Base-by-base conservation (phyloP, 2,329 filamentous ascomycete species). In the Aureobasidium musti region DNA sequence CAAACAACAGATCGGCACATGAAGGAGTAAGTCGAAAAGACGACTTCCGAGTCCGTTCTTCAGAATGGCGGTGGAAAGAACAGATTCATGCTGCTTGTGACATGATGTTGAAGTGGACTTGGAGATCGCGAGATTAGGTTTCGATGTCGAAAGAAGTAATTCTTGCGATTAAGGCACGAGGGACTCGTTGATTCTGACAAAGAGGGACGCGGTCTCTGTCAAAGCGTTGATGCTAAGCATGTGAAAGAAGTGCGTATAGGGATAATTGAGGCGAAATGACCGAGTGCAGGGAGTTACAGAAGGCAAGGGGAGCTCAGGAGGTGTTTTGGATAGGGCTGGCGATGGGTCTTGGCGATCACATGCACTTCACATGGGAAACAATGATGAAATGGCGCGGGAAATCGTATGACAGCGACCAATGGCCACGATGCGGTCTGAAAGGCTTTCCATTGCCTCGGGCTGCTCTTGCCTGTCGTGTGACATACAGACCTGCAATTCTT, bases 401-500 rank as follows among this genome's bases (percentile, higher is more conserved):
- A 53, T 63, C 60, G 43, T 53, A 63, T 49, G 60, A 63, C 47
- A 53, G 47, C 60, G 14, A 63, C 60, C 45, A 63, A 63, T 63
- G 47, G 60, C 59, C 30, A 28, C 11, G 2, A 3, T 23, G 30
- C 21, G 17, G 11, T 23, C 43, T 35, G n/a, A 60, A 63, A 53
- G 47, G 23, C 47, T 53, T 43, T 52, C 59, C 57, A 49, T 45
- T 35, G 59, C 59, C 59, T 63, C 59, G 59, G 59, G 26, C 26
- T 60, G 43, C 43, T 33, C 17, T 50, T 19, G 33, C 59, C 59
- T 63, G 59, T 63, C 59, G 59, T 63, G 59, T 63, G 47, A 63
- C 60, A 14, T 39, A 2, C 3, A 43, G 23, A 63, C 26, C 33
- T 63, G 49, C 17, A 45, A 26, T 63, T 50, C 19, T 52, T 11